Base-by-base conservation (phyloP, 2,329 filamentous ascomycete genomes). In the Aspergillus nomiae region DNA sequence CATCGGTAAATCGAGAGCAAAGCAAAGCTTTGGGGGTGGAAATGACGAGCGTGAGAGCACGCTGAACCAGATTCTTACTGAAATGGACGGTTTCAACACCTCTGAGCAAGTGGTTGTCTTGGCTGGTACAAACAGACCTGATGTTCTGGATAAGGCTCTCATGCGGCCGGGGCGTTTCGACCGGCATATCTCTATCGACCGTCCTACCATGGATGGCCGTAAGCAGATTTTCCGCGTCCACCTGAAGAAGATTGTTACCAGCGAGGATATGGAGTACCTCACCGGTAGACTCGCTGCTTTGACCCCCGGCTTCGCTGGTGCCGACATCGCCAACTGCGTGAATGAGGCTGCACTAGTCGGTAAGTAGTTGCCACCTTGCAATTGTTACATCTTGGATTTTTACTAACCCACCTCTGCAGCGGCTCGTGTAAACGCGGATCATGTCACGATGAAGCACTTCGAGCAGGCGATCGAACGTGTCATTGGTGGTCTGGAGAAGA, bases 51-150 rank as follows among this genome's bases (percentile, higher is more conserved):
- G 95, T 65, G 95, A 99, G 81, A 92, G 92, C 55, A 99, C 95
- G 0, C 88, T 99, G 32, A 99, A 99, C 80, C 95, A 99, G 81
- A 98, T 99, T 65, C 84, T 99, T 59, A 99, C 95, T 0, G 95
- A 99, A 78, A 99, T 99, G 95, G 95, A 99, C 76, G 95, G 94
- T 63, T 98, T 98, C 88, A 97, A 97, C 80, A 98, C 94, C 9
- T 88, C 90, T 2, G 94, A 98, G 74, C 94, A 98, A 81, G 92
- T 99, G 48, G 94, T 99, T 59, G 95, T 99, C 36, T 86, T 99
- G 65, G 95, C 95, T 56, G 95, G 95, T 82, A 99, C 95, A 61
- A 99, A 99, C 82, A 87, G 95, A 80, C 91, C 93, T 12, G 95
- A 99, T 77, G 89, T 98, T 55, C 86, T 99, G 48, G 95, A 99